phyloP scores from a whole-genome alignment of 176 grass and related monocot genomes.

The Triticum turgidum region DNA sequence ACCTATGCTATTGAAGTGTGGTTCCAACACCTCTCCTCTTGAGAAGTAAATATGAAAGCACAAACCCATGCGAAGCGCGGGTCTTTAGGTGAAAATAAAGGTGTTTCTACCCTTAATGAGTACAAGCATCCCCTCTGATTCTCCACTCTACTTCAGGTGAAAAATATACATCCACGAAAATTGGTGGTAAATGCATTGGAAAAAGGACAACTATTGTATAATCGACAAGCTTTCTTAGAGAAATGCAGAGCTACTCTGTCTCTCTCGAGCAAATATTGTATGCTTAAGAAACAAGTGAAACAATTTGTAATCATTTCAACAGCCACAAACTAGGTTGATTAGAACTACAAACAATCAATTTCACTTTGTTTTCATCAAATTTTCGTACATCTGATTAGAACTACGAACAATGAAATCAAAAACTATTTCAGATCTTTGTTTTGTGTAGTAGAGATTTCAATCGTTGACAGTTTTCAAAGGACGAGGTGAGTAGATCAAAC shows the following conservation, averaged over 20 bases:
- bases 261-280: not conserved
- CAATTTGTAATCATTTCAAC: conserved; percentile 6
- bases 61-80: not conserved
- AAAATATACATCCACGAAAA: not conserved
- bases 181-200: not conserved
- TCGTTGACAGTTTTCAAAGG: not conserved
- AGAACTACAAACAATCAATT: not conserved
- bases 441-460: not conserved
- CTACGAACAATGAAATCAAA: not conserved
- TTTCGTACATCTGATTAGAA: not conserved
- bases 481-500: not conserved
- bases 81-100: not conserved
- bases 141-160: not conserved
- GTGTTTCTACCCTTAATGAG: not conserved
- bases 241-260: not conserved
- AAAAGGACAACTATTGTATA: not conserved
- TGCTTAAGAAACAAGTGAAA: not conserved
- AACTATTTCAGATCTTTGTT: not conserved
- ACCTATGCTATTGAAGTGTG: not conserved
- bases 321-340: not conserved
- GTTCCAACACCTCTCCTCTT: not conserved
- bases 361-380: not conserved
- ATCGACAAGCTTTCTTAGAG: not conserved
- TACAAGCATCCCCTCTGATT: not conserved
- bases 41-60: not conserved